These are phyloP conservation scores for Tricholoma flavovirens DNA, from an alignment of 768 basidiomycete species.

Conservation along the genomic window DNA sequence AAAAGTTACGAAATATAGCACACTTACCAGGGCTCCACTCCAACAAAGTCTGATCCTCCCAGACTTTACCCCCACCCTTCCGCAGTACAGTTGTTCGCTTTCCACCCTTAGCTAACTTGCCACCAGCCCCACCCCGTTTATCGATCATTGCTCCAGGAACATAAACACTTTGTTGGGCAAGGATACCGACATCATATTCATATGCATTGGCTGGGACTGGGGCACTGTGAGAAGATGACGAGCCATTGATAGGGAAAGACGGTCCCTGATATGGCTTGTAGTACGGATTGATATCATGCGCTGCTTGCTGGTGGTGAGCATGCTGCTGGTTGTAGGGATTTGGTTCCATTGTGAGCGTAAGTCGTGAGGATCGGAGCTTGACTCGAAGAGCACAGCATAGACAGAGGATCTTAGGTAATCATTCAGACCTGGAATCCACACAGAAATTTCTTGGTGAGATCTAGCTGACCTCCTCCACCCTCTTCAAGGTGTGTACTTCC, in stretches of 20 bases:
- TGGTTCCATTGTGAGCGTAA: constrained; percentile 36
- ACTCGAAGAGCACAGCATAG: too few relatives aligned
- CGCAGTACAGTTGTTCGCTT: constrained; percentile 91
- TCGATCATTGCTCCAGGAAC: constrained; percentile 90
- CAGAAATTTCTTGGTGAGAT: constrained; percentile 10
- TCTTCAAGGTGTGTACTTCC: constrained; percentile 36
- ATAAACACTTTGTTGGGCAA: constrained; percentile 89
- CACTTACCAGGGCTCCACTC: constrained; percentile 95
- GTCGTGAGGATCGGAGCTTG: not conserved
- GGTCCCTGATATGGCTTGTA: constrained; percentile 78
- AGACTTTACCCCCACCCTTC: constrained; percentile 93
- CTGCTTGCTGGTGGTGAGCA: constrained; percentile 32
- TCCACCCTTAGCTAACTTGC: constrained; percentile 82
- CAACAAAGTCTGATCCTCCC: constrained; percentile 96
- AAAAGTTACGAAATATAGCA: not conserved
- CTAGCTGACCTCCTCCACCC: constrained; percentile 25
- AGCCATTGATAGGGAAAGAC: constrained; percentile 58
- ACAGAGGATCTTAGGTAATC: constrained; percentile 18
- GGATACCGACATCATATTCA: constrained; percentile 87
- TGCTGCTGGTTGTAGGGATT: constrained; percentile 44
- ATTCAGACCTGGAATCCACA: constrained; percentile 6
- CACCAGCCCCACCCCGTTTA: constrained; percentile 79
- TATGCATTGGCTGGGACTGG: constrained; percentile 88
- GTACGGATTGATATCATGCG: constrained; percentile 70
- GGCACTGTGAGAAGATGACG: constrained; percentile 60